phyloP scores from a whole-genome alignment of 306 rosid species.

The Medicago arabica region DNA sequence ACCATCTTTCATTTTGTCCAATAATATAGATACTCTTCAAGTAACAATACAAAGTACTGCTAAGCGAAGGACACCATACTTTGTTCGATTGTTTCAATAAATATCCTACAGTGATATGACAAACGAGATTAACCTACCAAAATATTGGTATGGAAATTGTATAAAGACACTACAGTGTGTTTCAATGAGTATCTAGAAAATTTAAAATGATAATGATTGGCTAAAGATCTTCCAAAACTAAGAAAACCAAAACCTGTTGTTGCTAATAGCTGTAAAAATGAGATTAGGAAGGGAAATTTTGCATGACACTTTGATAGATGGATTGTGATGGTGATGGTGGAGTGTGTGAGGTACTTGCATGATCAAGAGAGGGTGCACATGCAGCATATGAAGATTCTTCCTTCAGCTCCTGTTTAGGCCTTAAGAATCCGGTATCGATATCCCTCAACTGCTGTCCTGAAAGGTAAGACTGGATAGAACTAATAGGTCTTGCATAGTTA shows the following conservation, averaged over 20 bases:
- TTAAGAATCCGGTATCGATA: slow-evolving; percentile 54
- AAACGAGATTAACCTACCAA: background rate
- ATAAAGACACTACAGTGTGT: slow-evolving; percentile 25
- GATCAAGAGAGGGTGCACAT: slow-evolving; percentile 54
- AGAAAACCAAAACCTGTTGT: slow-evolving; percentile 20
- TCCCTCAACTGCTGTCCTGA: slow-evolving; percentile 67
- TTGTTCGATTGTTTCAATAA: too few relatives aligned
- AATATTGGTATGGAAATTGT: slow-evolving; percentile 42
- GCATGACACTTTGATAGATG: slow-evolving; percentile 57
- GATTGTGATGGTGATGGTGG: slow-evolving; percentile 44
- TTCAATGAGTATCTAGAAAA: slow-evolving; percentile 7
- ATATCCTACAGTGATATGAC: too few relatives aligned
- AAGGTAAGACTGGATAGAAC: slow-evolving; percentile 57
- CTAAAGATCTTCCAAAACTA: slow-evolving; percentile 23
- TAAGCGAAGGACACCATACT: too few relatives aligned
- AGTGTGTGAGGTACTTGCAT: slow-evolving; percentile 45
- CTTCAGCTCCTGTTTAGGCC: slow-evolving; percentile 76
- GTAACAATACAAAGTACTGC: too few relatives aligned
- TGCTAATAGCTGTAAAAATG: slow-evolving; percentile 22
- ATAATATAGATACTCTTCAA: too few relatives aligned
- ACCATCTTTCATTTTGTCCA: too few relatives aligned
- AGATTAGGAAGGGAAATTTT: slow-evolving; percentile 57
- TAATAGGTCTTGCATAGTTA: slow-evolving; percentile 50
- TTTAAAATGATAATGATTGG: background rate
- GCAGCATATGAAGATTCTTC: slow-evolving; percentile 55